Base-by-base conservation (phyloP, 164 flowering plant genomes). In the Kalanchoe fedtschenkoi region DNA sequence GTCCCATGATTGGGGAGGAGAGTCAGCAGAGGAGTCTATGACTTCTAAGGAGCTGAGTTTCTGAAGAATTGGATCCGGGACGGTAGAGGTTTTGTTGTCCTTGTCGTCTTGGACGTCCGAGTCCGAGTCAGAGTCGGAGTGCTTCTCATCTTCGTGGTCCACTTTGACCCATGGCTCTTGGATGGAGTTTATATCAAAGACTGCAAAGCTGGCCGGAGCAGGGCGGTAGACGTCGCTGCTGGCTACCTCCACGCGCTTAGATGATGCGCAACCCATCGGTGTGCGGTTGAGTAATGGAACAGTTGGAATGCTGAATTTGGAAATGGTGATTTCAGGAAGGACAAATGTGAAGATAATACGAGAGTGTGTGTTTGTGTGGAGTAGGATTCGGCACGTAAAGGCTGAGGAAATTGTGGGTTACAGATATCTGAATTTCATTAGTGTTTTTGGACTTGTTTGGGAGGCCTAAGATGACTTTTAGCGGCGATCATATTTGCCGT, bases 181-280 rank as follows among this genome's bases (percentile, higher is more conserved):
- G 15, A 88, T 75, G 68, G 86, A 10, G 76, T 68, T 78, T 71
- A 93, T 76, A 71, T 88, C 86, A 71, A 89, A 86, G 26, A 83
- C 80, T 1, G 93, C 89, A 42, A 84, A 75, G 73, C 96, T 83
- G 3, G 96, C 33, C 21, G 95, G 83, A 0, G 92, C 75, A 1
- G 96, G 97, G 5, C 81, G 82, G 81, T 89, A 93, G 29, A 79
- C 76, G 39, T 78, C 85, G 29, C 63, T 69, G 38, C 74, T 84
- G 16, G 65, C 69, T 15, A 76, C 46, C 19, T 84, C 80, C 2
- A 81, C 61, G 29, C 80, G 66, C 61, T 88, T 92, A 16, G 98
- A 93, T 9, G 91, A 75, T n/a, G 77, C 62, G 71, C 98, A 93
- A 8, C 98, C 98, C 98, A 93, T 93, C n/a, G n/a, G 26, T 1